Evolutionary conservation across 495 filamentous ascomycete species (phyloP).

Genomic region (Xylaria intraflava): DNA sequence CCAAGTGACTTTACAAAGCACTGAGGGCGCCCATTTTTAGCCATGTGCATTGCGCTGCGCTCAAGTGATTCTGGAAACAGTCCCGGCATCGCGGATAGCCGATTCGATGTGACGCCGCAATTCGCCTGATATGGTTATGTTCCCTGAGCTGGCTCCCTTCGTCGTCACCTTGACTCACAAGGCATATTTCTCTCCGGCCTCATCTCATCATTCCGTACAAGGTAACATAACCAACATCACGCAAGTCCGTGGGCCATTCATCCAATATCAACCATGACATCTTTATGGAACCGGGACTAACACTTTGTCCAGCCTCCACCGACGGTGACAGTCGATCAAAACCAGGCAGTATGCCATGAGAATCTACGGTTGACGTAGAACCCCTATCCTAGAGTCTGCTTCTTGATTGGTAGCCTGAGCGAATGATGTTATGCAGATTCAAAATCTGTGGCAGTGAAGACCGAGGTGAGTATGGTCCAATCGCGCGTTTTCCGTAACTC

Average conservation of each 20-base stretch:
- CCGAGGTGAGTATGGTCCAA: no score
- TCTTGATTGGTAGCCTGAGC: neutral
- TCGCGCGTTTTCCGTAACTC: no score
- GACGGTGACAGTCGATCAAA: neutral
- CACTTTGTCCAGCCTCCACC: neutral
- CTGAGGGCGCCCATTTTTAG: constrained; percentile 21
- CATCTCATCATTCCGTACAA: neutral
- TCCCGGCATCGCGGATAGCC: constrained; percentile 19
- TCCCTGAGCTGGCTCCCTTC: constrained; percentile 1
- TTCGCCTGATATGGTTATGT: neutral
- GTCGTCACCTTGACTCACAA: constrained; percentile 3
- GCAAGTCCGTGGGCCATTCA: neutral
- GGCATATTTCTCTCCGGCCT: constrained; percentile 1
- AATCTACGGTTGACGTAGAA: neutral
- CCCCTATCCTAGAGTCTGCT: neutral
- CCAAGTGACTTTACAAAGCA: constrained; percentile 15
- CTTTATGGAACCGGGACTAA: neutral
- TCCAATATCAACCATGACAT: neutral
- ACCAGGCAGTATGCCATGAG: neutral
- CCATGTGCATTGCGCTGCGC: constrained; percentile 9
- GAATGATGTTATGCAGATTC: neutral
- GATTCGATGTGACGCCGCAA: neutral
- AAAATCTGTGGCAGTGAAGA: no score
- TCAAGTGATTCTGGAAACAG: constrained; percentile 14
- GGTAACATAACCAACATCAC: no score